Evolutionary conservation across 225 moss, liverwort and hornwort species (phyloP).

Genomic region (Polytrichum formosum): DNA sequence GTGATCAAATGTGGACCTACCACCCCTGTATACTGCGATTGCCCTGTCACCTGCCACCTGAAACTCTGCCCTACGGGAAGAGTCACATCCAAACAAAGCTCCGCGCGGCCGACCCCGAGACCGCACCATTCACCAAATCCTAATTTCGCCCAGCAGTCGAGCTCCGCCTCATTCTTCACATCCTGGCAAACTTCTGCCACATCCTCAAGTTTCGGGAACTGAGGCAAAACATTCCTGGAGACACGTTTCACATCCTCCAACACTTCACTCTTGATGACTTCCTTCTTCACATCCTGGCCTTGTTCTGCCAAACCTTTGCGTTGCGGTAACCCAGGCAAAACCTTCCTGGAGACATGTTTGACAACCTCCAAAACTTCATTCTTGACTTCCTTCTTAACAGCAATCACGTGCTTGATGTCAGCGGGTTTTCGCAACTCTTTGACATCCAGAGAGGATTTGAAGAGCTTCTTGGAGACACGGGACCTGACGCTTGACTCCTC

Average conservation of each 20-base stretch:
- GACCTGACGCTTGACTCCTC: conserved; percentile 10
- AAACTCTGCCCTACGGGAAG: conserved; percentile 87
- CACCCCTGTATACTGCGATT: conserved; percentile 73
- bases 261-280: conserved; percentile 11
- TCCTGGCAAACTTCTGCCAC: conserved; percentile 9
- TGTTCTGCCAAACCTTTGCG: conserved; percentile 7
- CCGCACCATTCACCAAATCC: conserved; percentile 47
- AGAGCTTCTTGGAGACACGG: conserved; percentile 45
- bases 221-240: conserved; percentile 11
- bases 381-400: conserved; percentile 9
- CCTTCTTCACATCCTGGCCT: conserved; percentile 5
- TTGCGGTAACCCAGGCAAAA: conserved; percentile 7
- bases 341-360: conserved; percentile 10
- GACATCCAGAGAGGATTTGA: conserved; percentile 13
- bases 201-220: conserved; percentile 7
- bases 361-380: conserved; percentile 1
- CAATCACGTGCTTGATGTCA: not conserved
- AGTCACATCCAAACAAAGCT: conserved; percentile 78
- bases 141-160: conserved; percentile 9
- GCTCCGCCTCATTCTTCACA: conserved; percentile 16
- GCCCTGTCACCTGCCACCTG: conserved; percentile 74
- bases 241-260: not conserved
- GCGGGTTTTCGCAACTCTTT: not conserved
- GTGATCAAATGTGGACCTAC: conserved; percentile 74
- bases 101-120: conserved; percentile 65